phyloP scores from a whole-genome alignment of 441 rosid genomes.

The Populus tomentosa region DNA sequence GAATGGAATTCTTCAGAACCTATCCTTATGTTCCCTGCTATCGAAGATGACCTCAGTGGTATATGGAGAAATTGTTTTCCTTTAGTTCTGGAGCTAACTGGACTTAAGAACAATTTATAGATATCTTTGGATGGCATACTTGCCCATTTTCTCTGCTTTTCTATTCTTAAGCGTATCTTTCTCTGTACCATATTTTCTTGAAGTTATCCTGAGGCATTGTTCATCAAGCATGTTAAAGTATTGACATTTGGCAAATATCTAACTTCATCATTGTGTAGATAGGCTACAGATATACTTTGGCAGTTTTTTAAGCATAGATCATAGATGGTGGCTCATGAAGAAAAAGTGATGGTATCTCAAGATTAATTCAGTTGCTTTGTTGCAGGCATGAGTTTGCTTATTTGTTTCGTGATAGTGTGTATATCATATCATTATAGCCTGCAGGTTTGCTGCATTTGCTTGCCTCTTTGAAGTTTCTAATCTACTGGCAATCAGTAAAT shows the following conservation, averaged over 20 bases:
- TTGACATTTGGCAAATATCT: neutral
- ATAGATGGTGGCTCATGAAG: neutral
- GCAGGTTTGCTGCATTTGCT: neutral
- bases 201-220: neutral
- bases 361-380: neutral
- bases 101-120: neutral
- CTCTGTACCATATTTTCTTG: constrained; percentile 5
- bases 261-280: neutral
- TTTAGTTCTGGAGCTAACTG: neutral
- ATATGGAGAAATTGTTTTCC: neutral
- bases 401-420: neutral
- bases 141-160: neutral
- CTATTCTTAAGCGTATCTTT: neutral
- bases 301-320: neutral
- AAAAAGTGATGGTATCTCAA: neutral
- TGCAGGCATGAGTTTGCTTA: neutral
- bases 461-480: neutral
- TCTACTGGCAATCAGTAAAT: neutral
- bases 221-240: constrained; percentile 3
- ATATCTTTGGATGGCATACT: too few relatives aligned
- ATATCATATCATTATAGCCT: neutral
- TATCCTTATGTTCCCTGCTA: neutral
- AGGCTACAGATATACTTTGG: neutral
- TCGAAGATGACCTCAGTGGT: neutral
- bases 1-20: neutral